Percentiles rank a stretch among this genome's conserved stretches.
Evolutionary conservation across 306 rosid genomes (phyloP).

Genomic region (Cucurbita moschata): DNA sequence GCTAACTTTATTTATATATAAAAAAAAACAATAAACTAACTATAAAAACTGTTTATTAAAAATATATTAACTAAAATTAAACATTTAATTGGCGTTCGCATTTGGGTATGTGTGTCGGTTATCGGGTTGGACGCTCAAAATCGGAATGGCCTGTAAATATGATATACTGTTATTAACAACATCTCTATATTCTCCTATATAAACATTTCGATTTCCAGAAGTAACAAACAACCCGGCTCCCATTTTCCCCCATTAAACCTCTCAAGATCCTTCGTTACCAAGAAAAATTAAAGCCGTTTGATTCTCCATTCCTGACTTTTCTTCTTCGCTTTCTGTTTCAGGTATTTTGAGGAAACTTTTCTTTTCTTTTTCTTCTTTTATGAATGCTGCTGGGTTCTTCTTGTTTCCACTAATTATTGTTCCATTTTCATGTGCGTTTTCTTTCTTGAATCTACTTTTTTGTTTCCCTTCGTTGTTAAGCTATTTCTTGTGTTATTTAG

Average conservation of each 20-base stretch:
- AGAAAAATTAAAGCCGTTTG: not conserved
- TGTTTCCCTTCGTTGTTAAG: not conserved
- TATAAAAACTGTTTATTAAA: no score
- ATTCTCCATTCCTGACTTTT: not conserved
- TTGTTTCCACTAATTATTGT: not conserved
- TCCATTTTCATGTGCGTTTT: not conserved
- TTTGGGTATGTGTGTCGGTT: conserved; percentile 40
- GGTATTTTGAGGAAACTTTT: no score
- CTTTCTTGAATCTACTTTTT: not conserved
- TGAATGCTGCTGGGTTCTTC: not conserved
- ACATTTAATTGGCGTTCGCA: not conserved
- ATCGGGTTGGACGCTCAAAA: conserved; percentile 20
- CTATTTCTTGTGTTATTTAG: not conserved
- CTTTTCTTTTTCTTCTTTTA: not conserved
- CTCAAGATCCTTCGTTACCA: not conserved
- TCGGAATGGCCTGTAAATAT: not conserved
- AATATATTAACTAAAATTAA: no score
- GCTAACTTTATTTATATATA: no score
- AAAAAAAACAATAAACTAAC: no score
- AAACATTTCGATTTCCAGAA: not conserved
- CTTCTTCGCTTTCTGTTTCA: not conserved
- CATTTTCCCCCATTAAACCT: not conserved
- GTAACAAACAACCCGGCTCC: not conserved
- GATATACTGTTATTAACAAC: not conserved
- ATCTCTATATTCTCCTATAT: not conserved